A percentile compares a stretch with the other conserved stretches of the same genome.
These are phyloP conservation scores for Lactifluus volemus DNA, from an alignment of 768 basidiomycete species.

Conservation along the genomic window DNA sequence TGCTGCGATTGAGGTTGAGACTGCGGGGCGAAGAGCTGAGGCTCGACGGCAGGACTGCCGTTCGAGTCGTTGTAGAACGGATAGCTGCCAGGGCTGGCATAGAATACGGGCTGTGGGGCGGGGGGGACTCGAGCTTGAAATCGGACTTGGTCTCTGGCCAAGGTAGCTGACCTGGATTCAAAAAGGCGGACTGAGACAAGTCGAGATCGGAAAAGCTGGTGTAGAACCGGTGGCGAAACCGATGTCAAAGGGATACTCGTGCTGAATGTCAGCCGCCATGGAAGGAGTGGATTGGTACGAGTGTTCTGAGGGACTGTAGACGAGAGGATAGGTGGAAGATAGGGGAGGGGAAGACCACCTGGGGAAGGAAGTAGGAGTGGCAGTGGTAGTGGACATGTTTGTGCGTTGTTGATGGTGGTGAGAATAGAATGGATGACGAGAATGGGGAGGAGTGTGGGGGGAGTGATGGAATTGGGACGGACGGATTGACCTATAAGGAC, in stretches of 20 bases:
- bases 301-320: conserved; percentile 7
- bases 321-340: conserved; percentile 8
- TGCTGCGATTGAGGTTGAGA: not conserved
- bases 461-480: conserved; percentile 2
- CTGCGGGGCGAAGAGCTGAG: conserved; percentile 7
- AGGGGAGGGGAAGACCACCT: conserved; percentile 3
- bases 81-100: conserved; percentile 10
- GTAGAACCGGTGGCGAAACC: not conserved
- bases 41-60: not conserved
- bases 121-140: conserved; percentile 11
- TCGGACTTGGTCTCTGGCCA: conserved; percentile 12
- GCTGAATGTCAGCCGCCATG: conserved; percentile 4
- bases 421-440: not conserved
- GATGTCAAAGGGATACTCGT: conserved; percentile 15
- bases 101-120: not conserved
- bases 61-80: conserved; percentile 11
- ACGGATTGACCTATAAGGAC: conserved; percentile 17
- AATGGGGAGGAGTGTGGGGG: conserved; percentile 8
- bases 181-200: conserved; percentile 7
- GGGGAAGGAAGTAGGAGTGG: not conserved
- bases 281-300: conserved; percentile 5
- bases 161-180: conserved; percentile 11
- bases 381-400: conserved; percentile 1
- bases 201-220: conserved; percentile 12
- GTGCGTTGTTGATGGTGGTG: not conserved